Evolutionary conservation across 495 filamentous ascomycete genomes (phyloP).

Genomic region (Penicillium pancosmium): DNA sequence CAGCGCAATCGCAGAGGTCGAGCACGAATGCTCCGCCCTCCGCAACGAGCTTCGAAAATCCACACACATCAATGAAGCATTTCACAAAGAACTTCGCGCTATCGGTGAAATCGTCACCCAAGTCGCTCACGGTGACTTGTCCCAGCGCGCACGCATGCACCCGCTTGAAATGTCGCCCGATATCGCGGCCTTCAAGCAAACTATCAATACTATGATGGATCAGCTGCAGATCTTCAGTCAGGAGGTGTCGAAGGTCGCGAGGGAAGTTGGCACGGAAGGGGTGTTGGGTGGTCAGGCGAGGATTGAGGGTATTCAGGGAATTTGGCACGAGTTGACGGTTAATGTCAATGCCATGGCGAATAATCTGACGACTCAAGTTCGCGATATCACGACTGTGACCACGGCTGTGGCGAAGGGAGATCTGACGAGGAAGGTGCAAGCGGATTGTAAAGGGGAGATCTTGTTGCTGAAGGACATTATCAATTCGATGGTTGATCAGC

Average conservation of each 20-base stretch:
- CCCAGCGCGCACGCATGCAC: slow-evolving; percentile 89
- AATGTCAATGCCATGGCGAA: slow-evolving; percentile 93
- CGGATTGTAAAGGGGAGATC: slow-evolving; percentile 89
- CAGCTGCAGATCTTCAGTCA: slow-evolving; percentile 90
- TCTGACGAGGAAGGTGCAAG: slow-evolving; percentile 87
- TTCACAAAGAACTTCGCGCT: slow-evolving; percentile 87
- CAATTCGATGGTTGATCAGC: slow-evolving; percentile 92
- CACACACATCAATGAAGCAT: slow-evolving; percentile 90
- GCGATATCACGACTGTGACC: slow-evolving; percentile 91
- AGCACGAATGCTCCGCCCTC: slow-evolving; percentile 58
- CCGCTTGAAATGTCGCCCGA: slow-evolving; percentile 91
- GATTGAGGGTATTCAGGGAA: slow-evolving; percentile 85
- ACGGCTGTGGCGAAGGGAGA: slow-evolving; percentile 89
- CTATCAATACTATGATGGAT: slow-evolving; percentile 92
- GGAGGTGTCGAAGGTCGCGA: slow-evolving; percentile 86
- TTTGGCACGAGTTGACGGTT: slow-evolving; percentile 90
- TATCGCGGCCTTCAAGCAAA: slow-evolving; percentile 90
- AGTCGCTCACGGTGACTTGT: slow-evolving; percentile 86
- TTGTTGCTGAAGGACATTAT: slow-evolving; percentile 87
- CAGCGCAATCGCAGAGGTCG: slow-evolving; percentile 34
- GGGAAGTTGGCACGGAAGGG: slow-evolving; percentile 91
- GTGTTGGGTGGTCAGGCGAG: slow-evolving; percentile 86
- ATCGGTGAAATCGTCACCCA: slow-evolving; percentile 91
- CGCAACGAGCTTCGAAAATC: slow-evolving; percentile 87
- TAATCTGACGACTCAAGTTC: slow-evolving; percentile 88